Base-by-base conservation (phyloP, 225 moss, liverwort and hornwort species). In the Pseudisothecium myosuroides region DNA sequence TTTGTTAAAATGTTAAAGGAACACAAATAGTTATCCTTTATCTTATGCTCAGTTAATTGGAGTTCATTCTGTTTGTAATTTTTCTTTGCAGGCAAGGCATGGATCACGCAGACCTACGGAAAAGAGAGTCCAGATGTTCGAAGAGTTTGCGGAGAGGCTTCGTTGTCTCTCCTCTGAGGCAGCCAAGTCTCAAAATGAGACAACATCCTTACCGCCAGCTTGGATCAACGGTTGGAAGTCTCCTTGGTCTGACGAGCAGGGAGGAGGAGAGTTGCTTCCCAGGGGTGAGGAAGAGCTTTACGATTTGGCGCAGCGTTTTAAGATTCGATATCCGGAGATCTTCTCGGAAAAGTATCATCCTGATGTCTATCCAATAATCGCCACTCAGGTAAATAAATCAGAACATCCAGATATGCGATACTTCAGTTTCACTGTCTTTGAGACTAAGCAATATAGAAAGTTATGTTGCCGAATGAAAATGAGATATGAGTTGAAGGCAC, bases 211-310 rank as follows among this genome's bases (percentile, higher is more conserved):
- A 77, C 92, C 84, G 50, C 98, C 95, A 64, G 89, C 84, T 52
- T 97, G 98, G 98, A 88, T 98, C 56, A 65, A 91, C 45, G 89
- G 89, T 23, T 98, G 92, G 89, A 94, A 86, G 86, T 98, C 96
- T 45, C 96, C 95, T 62, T 98, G 97, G 98, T 94, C 96, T 24
- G 96, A 88, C 54, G 77, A 91, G 50, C 92, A 92, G 65, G 86
- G 90, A 41, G 98, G 97, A 92, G 97, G 98, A 31, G 95, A 98
- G 76, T 88, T 98, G 47, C 90, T 93, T 55, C 95, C 93, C 23
- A 90, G 89, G 81, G 98, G 96, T 27, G 98, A 98, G 76, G 93
- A 95, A 83, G 97, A 96, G 60, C 90, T 96, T 90, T 98, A 93
- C 80, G 90, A 93, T 50, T 91, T 98, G 52, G 98, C 94, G 37